Conservation (phyloP, 805 yeast species). For the Grigorovia humatica region DNA sequence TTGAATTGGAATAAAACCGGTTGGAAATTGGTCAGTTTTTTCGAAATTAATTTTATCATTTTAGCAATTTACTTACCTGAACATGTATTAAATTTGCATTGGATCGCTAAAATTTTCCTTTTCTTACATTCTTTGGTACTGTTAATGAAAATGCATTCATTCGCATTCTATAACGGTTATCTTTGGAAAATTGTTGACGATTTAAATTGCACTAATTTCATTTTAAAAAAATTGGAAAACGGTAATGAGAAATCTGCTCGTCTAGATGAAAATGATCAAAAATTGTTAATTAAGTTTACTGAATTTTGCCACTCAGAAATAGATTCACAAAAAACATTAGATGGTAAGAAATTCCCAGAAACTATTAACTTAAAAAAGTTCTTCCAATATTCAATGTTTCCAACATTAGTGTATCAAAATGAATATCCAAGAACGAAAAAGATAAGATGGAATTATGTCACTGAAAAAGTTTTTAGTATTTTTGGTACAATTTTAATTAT, state of each 20-base stretch:
- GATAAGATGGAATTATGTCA: conserved; percentile 61
- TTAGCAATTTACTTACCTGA: conserved; percentile 51
- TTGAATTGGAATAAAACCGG: conserved; percentile 60
- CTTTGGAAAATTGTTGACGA: conserved; percentile 43
- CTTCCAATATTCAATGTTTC: conserved; percentile 77
- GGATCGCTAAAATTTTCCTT: conserved; percentile 85
- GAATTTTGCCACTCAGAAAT: conserved; percentile 68
- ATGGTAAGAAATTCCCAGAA: conserved; percentile 44
- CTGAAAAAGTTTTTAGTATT: conserved; percentile 63
- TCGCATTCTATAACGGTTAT: conserved; percentile 83
- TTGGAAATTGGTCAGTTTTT: conserved; percentile 47
- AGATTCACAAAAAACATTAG: conserved; percentile 33
- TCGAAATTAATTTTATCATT: conserved; percentile 43
- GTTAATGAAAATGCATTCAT: conserved; percentile 92
- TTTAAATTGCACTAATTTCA: conserved; percentile 36
- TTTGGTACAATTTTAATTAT: conserved; percentile 80
- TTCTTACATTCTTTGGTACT: conserved; percentile 76
- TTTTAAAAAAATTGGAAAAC: conserved; percentile 32
- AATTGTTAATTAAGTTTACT: conserved; percentile 38
- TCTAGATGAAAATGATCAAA: conserved; percentile 50
- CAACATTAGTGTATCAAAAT: conserved; percentile 76
- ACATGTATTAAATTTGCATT: conserved; percentile 44
- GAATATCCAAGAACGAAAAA: conserved; percentile 66
- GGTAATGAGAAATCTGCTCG: conserved; percentile 25
- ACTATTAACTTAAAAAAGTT: conserved; percentile 59